Percentiles rank a stretch among this genome's conserved stretches.
These are phyloP conservation scores for Globomyces pollinis-pini DNA, from an alignment of 192 early-diverging fungal genomes.

Conservation along the genomic window DNA sequence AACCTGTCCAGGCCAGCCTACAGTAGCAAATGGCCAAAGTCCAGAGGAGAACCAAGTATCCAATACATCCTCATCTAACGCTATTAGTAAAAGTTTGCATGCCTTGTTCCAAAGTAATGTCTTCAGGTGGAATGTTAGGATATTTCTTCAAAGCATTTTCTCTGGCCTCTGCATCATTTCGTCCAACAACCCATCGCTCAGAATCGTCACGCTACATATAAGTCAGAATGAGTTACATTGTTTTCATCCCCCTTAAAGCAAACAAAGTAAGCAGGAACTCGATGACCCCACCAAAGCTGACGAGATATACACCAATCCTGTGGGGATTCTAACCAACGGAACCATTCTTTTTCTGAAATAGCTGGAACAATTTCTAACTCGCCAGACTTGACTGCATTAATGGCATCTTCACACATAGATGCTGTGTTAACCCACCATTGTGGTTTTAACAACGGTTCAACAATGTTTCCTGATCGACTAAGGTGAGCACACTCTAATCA, in stretches of 20 bases:
- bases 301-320: conserved; percentile 99
- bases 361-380: conserved; percentile 76
- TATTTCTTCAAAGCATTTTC: conserved; percentile 71
- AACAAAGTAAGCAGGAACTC: conserved; percentile 92
- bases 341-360: conserved; percentile 89
- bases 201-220: conserved; percentile 46
- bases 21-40: conserved; percentile 95
- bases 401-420: conserved; percentile 75
- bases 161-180: conserved; percentile 65
- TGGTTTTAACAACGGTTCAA: conserved; percentile 97
- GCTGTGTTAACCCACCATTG: conserved; percentile 98
- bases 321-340: conserved; percentile 90
- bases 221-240: too few relatives aligned
- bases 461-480: conserved; percentile 86
- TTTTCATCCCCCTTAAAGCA: conserved; percentile 58
- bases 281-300: conserved; percentile 99
- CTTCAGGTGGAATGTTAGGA: conserved; percentile 50
- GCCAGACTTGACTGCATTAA: conserved; percentile 70
- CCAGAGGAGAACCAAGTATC: conserved; percentile 99
- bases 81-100: too few relatives aligned
- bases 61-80: conserved; percentile 80
- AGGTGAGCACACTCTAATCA: conserved; percentile 53
- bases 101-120: conserved; percentile 83
- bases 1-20: conserved; percentile 97
- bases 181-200: conserved; percentile 82